These are phyloP conservation scores for Ophiostoma sp. DNA, from an alignment of 2,329 filamentous ascomycete species.

Conservation along the genomic window DNA sequence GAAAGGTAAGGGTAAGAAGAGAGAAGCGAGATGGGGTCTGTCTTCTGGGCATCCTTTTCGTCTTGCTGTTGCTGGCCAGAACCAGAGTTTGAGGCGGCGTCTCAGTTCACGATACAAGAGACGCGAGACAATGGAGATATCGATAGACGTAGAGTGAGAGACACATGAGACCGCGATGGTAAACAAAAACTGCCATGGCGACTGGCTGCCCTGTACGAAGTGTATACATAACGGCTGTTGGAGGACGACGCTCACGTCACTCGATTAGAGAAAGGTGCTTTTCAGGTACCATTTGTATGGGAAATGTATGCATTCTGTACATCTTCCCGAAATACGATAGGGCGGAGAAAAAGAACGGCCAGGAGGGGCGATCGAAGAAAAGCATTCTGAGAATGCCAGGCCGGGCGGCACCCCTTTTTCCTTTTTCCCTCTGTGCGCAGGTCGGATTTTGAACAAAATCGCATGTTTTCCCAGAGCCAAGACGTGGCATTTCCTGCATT, in stretches of 20 bases:
- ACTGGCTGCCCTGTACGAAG: not conserved
- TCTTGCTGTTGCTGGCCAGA: not conserved
- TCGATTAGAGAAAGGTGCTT: not conserved
- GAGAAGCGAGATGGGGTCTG: not conserved
- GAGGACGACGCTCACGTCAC: not conserved
- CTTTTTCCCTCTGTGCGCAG: not conserved
- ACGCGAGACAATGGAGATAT: not conserved
- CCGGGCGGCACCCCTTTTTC: not conserved
- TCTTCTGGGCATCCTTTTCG: not conserved
- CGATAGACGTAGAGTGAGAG: not conserved
- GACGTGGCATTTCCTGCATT: constrained; percentile 18
- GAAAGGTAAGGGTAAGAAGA: not conserved
- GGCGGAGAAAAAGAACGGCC: not conserved
- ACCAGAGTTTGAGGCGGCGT: not conserved
- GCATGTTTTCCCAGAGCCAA: constrained; percentile 15
- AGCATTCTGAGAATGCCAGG: not conserved
- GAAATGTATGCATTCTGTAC: not conserved
- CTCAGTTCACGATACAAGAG: not conserved
- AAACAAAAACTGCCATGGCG: not conserved
- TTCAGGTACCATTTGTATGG: not conserved
- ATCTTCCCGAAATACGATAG: not conserved
- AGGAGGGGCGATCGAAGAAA: not conserved
- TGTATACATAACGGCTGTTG: not conserved
- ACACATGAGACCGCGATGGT: not conserved
- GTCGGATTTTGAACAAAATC: constrained; percentile 24